Percentiles rank a stretch among this genome's conserved stretches.
phyloP scores from a whole-genome alignment of 345 rosid species.

The Sonneratia alba region DNA sequence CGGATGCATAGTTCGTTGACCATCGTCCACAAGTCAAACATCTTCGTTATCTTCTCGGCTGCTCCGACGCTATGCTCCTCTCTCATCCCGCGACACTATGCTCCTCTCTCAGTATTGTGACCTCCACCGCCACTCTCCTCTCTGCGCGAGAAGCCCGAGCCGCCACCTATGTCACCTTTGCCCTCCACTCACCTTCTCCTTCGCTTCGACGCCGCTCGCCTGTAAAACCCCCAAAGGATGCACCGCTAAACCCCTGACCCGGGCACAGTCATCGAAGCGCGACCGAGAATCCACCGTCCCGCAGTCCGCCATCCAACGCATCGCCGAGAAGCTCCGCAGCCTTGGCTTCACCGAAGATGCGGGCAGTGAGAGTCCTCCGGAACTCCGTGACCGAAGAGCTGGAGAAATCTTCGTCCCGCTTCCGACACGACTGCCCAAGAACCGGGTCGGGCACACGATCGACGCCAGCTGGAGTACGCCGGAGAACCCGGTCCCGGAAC shows the following conservation, averaged over 20 bases:
- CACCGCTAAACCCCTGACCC: slow-evolving; percentile 17
- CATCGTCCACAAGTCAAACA: not conserved
- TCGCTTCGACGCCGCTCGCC: slow-evolving; percentile 9
- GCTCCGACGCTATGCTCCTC: not conserved
- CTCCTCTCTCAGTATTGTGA: slow-evolving; percentile 4
- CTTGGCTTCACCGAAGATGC: slow-evolving; percentile 58
- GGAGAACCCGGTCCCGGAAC: slow-evolving; percentile 66
- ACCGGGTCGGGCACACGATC: slow-evolving; percentile 83
- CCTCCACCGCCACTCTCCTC: slow-evolving; percentile 11
- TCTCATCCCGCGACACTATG: slow-evolving; percentile 5
- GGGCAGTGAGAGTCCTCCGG: slow-evolving; percentile 1
- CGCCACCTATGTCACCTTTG: slow-evolving; percentile 7
- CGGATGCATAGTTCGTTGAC: not conserved
- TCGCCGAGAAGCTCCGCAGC: slow-evolving; percentile 89
- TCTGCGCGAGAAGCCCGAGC: not conserved
- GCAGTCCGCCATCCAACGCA: slow-evolving; percentile 69
- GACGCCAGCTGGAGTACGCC: slow-evolving; percentile 96
- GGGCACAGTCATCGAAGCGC: slow-evolving; percentile 22
- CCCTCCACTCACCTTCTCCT: slow-evolving; percentile 13
- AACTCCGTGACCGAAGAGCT: slow-evolving; percentile 10
- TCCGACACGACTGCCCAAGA: slow-evolving; percentile 48
- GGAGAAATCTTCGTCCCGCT: slow-evolving; percentile 83
- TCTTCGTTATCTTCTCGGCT: not conserved
- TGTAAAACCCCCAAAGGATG: slow-evolving; percentile 14
- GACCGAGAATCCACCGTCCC: slow-evolving; percentile 26